phyloP scores from a whole-genome alignment of 306 rosid species.

The Datisca glomerata region DNA sequence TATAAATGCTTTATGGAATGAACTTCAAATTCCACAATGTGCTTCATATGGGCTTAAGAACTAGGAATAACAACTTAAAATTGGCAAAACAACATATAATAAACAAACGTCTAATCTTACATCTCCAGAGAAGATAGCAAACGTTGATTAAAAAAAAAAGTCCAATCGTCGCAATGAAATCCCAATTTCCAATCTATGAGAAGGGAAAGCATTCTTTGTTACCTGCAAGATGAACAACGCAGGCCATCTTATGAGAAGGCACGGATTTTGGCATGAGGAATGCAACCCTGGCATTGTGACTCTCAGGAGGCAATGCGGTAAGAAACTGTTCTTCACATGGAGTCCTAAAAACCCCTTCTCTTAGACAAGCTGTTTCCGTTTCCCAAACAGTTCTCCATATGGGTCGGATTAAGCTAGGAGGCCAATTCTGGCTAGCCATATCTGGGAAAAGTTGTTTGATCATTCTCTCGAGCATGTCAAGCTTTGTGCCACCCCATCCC shows the following conservation, averaged over 20 bases:
- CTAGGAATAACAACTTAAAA: not conserved
- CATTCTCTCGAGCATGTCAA: slow-evolving; percentile 69
- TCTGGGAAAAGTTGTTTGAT: slow-evolving; percentile 68
- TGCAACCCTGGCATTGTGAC: slow-evolving; percentile 83
- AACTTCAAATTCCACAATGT: no score
- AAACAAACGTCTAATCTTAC: not conserved
- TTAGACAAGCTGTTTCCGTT: slow-evolving; percentile 51
- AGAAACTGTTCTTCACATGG: slow-evolving; percentile 75
- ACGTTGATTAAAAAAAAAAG: no score
- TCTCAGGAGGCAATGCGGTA: slow-evolving; percentile 87
- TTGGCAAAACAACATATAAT: not conserved
- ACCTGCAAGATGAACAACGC: slow-evolving; percentile 98
- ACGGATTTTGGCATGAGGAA: slow-evolving; percentile 64
- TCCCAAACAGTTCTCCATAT: slow-evolving; percentile 83
- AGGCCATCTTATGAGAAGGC: slow-evolving; percentile 60
- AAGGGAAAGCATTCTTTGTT: slow-evolving; percentile 2
- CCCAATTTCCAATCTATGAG: no score
- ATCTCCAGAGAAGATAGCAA: no score
- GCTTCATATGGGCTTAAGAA: not conserved
- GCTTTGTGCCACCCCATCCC: slow-evolving; percentile 94
- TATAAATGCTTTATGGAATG: no score
- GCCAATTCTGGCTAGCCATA: slow-evolving; percentile 50
- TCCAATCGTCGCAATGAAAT: not conserved
- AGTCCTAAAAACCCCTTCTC: slow-evolving; percentile 81
- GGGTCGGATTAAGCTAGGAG: slow-evolving; percentile 54